Evolutionary conservation across 495 filamentous ascomycete genomes (phyloP).

Genomic region (Cudoniella acicularis): DNA sequence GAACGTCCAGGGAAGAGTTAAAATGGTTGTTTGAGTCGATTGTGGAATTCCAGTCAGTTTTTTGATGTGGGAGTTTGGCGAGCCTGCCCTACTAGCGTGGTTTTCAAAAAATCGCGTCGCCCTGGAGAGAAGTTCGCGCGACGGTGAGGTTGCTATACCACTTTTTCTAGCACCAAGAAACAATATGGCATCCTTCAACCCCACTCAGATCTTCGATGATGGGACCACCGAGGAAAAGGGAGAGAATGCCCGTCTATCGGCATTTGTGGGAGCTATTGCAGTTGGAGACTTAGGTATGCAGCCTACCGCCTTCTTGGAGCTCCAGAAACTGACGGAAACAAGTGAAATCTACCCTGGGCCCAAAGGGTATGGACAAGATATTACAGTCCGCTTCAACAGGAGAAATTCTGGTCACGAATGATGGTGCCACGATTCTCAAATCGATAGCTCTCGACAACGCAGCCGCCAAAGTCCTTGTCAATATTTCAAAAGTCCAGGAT

Average conservation of each 20-base stretch:
- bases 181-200: conserved; percentile 60
- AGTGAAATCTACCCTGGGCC: conserved; percentile 94
- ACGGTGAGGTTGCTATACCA: background rate
- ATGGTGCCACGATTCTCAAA: conserved; percentile 97
- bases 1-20: background rate
- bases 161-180: conserved; percentile 7
- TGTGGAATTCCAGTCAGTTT: background rate
- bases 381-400: conserved; percentile 97
- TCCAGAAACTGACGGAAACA: conserved; percentile 32
- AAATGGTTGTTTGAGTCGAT: background rate
- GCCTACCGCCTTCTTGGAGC: background rate
- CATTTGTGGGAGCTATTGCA: conserved; percentile 95
- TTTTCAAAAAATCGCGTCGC: conserved; percentile 1
- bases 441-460: conserved; percentile 99
- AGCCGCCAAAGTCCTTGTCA: conserved; percentile 94
- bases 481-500: conserved; percentile 99
- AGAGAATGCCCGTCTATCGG: conserved; percentile 96
- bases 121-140: background rate
- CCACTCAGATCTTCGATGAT: conserved; percentile 97
- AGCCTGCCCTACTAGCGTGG: background rate
- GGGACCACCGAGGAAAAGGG: conserved; percentile 97
- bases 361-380: conserved; percentile 99
- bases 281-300: conserved; percentile 64
- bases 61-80: background rate
- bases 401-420: conserved; percentile 97